Evolutionary conservation across 805 yeast species (phyloP).

Genomic region (Maudiozyma turicensis): DNA sequence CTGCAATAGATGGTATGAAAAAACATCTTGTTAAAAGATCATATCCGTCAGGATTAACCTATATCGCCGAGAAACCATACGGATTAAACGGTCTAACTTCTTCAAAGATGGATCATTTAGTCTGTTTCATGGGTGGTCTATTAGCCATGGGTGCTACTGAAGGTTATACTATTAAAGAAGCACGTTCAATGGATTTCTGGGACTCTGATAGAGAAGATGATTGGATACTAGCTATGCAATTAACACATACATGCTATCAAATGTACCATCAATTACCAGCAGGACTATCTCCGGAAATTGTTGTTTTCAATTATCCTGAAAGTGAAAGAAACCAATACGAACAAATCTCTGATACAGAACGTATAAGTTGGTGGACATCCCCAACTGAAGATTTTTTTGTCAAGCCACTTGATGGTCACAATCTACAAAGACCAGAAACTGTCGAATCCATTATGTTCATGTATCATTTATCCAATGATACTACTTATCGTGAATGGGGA

Average conservation of each 20-base stretch:
- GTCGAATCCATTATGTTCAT: slow-evolving; percentile 79
- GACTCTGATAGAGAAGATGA: slow-evolving; percentile 48
- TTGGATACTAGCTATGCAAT: slow-evolving; percentile 58
- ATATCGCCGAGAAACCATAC: slow-evolving; percentile 63
- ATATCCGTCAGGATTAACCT: slow-evolving; percentile 52
- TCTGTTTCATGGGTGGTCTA: slow-evolving; percentile 84
- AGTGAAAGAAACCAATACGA: slow-evolving; percentile 9
- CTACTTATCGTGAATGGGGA: slow-evolving; percentile 81
- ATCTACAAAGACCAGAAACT: slow-evolving; percentile 88
- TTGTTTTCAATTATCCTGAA: slow-evolving; percentile 54
- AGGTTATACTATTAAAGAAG: slow-evolving; percentile 49
- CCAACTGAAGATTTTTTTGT: slow-evolving; percentile 49
- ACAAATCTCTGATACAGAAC: not conserved
- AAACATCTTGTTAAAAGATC: slow-evolving; percentile 53
- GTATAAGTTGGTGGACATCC: slow-evolving; percentile 24
- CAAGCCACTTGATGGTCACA: slow-evolving; percentile 67
- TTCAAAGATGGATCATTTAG: slow-evolving; percentile 84
- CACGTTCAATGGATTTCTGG: slow-evolving; percentile 51
- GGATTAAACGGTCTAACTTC: slow-evolving; percentile 52
- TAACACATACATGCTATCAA: slow-evolving; percentile 72
- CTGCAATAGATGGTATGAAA: slow-evolving; percentile 68
- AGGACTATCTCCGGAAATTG: slow-evolving; percentile 86
- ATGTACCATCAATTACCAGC: slow-evolving; percentile 70
- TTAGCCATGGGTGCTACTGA: slow-evolving; percentile 84
- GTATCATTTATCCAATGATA: slow-evolving; percentile 71